phyloP scores from a whole-genome alignment of 352 stramenopile species.

The Elongisporangium prolatum region DNA sequence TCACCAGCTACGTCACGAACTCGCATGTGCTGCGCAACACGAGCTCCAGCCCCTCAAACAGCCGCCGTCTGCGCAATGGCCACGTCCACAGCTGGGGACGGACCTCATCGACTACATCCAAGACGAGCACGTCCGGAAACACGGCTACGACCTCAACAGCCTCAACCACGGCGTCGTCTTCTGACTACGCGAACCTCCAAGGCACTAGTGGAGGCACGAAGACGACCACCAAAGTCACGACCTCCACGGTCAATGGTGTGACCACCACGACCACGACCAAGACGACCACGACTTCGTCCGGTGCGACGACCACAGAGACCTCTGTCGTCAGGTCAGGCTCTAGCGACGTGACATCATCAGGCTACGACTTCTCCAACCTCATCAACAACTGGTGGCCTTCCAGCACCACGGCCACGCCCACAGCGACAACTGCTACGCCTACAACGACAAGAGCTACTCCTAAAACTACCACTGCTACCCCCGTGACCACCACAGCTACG shows the following conservation, averaged over 20 bases:
- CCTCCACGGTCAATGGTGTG: no score
- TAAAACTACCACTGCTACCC: conserved; percentile 7
- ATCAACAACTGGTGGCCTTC: conserved; percentile 7
- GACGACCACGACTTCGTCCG: background rate
- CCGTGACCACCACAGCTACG: conserved; percentile 10
- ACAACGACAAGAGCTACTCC: conserved; percentile 2
- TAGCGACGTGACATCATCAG: background rate
- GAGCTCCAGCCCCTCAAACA: background rate
- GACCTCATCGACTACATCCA: no score
- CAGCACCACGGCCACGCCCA: conserved; percentile 4
- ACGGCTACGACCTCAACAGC: no score
- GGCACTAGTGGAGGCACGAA: no score
- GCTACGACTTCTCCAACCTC: conserved; percentile 3
- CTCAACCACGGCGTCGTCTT: no score
- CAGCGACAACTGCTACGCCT: conserved; percentile 2
- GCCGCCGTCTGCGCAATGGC: background rate
- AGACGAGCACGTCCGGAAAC: no score
- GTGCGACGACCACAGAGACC: background rate
- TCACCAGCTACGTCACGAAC: conserved; percentile 36
- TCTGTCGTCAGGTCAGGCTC: conserved; percentile 4
- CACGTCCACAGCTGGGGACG: background rate
- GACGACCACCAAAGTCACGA: no score
- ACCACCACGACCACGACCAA: background rate
- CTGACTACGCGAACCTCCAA: no score
- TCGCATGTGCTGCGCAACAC: conserved; percentile 13